Evolutionary conservation across 2,329 filamentous ascomycete species (phyloP), one percentile per base, ranked within the genome.

Genomic region (Xylariales sp.): DNA sequence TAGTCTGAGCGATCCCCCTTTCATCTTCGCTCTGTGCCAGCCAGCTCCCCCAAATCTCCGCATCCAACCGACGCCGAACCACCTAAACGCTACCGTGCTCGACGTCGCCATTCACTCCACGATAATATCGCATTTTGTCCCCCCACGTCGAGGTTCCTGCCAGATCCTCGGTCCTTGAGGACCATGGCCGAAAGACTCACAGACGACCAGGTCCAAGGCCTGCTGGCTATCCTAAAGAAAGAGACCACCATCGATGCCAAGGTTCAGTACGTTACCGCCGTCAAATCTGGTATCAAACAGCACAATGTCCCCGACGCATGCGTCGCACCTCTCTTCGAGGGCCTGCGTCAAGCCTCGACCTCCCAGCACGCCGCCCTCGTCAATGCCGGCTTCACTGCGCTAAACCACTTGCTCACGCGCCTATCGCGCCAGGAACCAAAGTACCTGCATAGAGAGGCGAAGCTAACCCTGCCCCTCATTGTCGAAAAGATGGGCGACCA

Each of bases 221-320:
- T 89, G 71, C 75, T 83, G 70, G 80, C 81, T 53, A 80, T 88
- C 68, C 79, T 89, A 62, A 83, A 82, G 78, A 86, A 88, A 73
- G 91, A 93, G 74, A 85, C 87, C 45, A 85, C 89, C 56, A 83
- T 93, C 74, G 91, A 94, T 75, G 81, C 85, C 59, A 94, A 94
- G 78, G 86, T 93, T 71, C 84, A 88, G 71, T 86, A 88, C 62
- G 88, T 97, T 74, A 92, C 89, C 67, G 85, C 84, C 75, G 84
- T 94, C 80, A 97, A 97, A 81, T 94, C 92, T 50, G 88, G 90
- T 78, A 97, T 97, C 84, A 97, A 97, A 80, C 94, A 97, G 80
- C 91, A 92, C 78, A 94, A 94, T 82, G 93, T 97, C 53, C 93
- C 93, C 68, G 93, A 97, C 72, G 81, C 81, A 62, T 87, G 86